These are phyloP conservation scores for Orbilia oligospora DNA, from an alignment of 2,329 filamentous ascomycete species.

Conservation along the genomic window DNA sequence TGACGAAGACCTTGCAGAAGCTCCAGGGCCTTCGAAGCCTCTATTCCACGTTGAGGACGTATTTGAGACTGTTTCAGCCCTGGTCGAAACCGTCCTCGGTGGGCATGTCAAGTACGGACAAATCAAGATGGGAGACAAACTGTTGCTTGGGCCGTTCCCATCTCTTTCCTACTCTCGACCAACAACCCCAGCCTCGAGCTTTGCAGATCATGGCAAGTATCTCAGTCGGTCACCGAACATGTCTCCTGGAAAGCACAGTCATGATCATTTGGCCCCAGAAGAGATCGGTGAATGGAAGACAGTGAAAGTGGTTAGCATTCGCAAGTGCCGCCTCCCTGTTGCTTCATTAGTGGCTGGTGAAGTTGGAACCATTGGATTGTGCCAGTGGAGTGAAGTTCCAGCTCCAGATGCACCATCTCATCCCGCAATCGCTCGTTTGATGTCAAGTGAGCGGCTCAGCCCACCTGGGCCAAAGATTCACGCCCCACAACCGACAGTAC, in stretches of 20 bases:
- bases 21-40: slow-evolving; percentile 72
- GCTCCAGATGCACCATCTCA: slow-evolving; percentile 65
- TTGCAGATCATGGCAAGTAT: slow-evolving; percentile 71
- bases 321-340: slow-evolving; percentile 88
- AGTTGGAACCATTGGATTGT: slow-evolving; percentile 88
- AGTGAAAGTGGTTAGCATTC: slow-evolving; percentile 85
- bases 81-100: slow-evolving; percentile 79
- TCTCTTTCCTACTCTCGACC: slow-evolving; percentile 60
- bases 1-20: slow-evolving; percentile 50
- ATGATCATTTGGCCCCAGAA: slow-evolving; percentile 71
- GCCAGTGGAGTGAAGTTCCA: slow-evolving; percentile 70
- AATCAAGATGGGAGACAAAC: slow-evolving; percentile 81
- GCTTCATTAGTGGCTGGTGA: slow-evolving; percentile 82
- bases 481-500: slow-evolving; percentile 65
- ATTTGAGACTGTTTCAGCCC: slow-evolving; percentile 69
- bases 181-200: slow-evolving; percentile 64
- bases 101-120: slow-evolving; percentile 85
- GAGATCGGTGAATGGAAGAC: slow-evolving; percentile 81
- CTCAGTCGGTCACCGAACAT: slow-evolving; percentile 53
- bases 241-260: slow-evolving; percentile 66
- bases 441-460: slow-evolving; percentile 39
- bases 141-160: slow-evolving; percentile 84
- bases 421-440: slow-evolving; percentile 57
- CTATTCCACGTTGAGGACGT: slow-evolving; percentile 94
- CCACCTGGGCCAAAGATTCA: slow-evolving; percentile 30